Evolutionary conservation across 164 flowering plant species (phyloP), one percentile per base, ranked within the genome.

Genomic region (Stephania yunnanensis): DNA sequence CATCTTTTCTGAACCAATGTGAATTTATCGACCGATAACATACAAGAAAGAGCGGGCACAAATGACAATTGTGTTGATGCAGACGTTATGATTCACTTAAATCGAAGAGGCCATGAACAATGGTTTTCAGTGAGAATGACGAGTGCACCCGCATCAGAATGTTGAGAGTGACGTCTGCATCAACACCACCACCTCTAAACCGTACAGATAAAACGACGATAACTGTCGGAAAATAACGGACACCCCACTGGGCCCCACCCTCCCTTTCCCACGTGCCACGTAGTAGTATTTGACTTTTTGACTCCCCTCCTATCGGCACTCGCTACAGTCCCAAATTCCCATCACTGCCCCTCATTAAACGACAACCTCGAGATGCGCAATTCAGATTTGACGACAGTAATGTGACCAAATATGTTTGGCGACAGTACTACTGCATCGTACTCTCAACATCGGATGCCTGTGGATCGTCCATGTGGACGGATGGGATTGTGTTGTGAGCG

Each of bases 101-200:
- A 58, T 4, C 64, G 6, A 58, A 15, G 64, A 58, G 64, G 1
- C 19, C 17, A 17, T 58, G 64, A 58, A 4, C 64, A 58, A 58
- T 58, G 64, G 64, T 15, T 58, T 58, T 58, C 64, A 15, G 64
- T 58, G 64, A 58, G 64, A 58, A 58, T 58, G 64, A 58, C 64
- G 64, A 15, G n/a, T 17, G 4, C 64, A 55, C 19, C 64, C 20
- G 64, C 64, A 58, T 58, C 64, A 58, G 20, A 58, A 50, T 50
- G 11, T 50, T n/a, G 64, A 58, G 5, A 2, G 64, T 17, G 20
- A 15, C 20, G 64, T 58, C 64, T 19, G 20, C 64, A 58, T 58
- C 64, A 58, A 58, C 11, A 58, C 13, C 19, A 12, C 19, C 19
- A 19, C 5, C 64, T n/a, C 63, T 19, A 2, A 12, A 58, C 19